Conservation (phyloP, 345 rosid genomes). For the Pugionium dolabratum region DNA sequence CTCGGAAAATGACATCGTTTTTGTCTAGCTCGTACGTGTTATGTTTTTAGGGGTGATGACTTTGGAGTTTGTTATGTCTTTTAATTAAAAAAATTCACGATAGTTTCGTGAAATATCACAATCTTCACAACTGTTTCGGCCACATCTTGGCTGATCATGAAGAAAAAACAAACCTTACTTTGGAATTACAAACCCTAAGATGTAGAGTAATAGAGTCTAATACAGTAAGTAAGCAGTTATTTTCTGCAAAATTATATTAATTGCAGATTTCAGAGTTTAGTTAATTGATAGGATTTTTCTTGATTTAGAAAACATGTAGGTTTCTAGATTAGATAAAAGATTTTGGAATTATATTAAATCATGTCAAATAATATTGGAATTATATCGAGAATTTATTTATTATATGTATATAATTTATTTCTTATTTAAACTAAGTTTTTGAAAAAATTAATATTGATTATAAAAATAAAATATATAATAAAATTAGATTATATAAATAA, state of each 20-base stretch:
- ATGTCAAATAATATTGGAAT: conserved; percentile 7
- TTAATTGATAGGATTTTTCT: conserved; percentile 6
- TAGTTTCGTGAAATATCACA: conserved; percentile 56
- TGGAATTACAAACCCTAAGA: conserved; percentile 16
- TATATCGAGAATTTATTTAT: neutral
- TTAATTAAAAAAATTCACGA: conserved; percentile 42
- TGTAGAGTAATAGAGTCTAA: neutral
- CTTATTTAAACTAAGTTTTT: too few species aligned
- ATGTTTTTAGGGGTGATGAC: conserved; percentile 32
- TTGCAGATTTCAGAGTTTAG: neutral
- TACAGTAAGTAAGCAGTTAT: neutral
- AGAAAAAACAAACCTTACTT: conserved; percentile 24
- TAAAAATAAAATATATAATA: too few species aligned
- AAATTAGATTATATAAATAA: too few species aligned
- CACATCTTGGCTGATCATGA: conserved; percentile 36
- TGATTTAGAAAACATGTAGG: conserved; percentile 21
- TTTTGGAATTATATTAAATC: conserved; percentile 10
- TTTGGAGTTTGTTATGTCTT: conserved; percentile 42
- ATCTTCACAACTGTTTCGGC: conserved; percentile 46
- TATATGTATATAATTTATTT: too few species aligned
- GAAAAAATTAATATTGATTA: too few species aligned
- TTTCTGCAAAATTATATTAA: too few species aligned
- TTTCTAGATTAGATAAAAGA: conserved; percentile 9
- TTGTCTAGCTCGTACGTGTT: conserved; percentile 23
- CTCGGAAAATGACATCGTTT: neutral